A percentile compares a stretch with the other conserved stretches of the same genome.
phyloP scores from a whole-genome alignment of 2,329 filamentous ascomycete species.

The Pseudogymnoascus sp. region DNA sequence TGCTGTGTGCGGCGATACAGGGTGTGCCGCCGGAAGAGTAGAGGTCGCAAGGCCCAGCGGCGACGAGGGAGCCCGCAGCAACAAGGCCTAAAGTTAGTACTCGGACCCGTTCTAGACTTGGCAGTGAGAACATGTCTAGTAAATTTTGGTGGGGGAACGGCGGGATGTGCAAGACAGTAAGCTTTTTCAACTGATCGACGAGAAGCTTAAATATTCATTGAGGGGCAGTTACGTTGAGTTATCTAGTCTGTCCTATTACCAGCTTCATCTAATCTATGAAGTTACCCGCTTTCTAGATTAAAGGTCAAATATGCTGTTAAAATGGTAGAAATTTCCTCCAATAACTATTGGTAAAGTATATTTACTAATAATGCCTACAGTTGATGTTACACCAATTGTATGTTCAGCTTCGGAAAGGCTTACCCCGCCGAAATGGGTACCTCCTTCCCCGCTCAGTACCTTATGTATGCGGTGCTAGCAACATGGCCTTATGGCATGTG shows the following conservation, averaged over 20 bases:
- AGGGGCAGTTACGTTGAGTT: not conserved
- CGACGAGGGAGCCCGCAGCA: constrained; percentile 33
- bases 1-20: constrained; percentile 57
- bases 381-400: not conserved
- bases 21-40: constrained; percentile 50
- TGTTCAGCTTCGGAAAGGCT: not conserved
- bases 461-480: not conserved
- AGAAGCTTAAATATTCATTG: constrained; percentile 10
- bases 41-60: constrained; percentile 53
- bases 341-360: constrained; percentile 14
- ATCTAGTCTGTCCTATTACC: constrained; percentile 5
- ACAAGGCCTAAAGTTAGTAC: constrained; percentile 26
- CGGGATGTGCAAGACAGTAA: not conserved
- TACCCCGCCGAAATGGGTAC: constrained; percentile 10
- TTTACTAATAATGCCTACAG: not conserved
- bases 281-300: constrained; percentile 11
- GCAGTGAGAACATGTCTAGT: constrained; percentile 27
- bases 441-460: not conserved
- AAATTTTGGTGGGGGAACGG: constrained; percentile 11
- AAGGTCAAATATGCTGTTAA: not conserved
- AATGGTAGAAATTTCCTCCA: constrained; percentile 14
- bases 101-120: constrained; percentile 21
- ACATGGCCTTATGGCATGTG: not conserved
- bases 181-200: constrained; percentile 10
- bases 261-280: constrained; percentile 12